Evolutionary conservation across 2,329 filamentous ascomycete genomes (phyloP), one percentile per base, ranked within the genome.

Genomic region (Colletotrichum shisoi): DNA sequence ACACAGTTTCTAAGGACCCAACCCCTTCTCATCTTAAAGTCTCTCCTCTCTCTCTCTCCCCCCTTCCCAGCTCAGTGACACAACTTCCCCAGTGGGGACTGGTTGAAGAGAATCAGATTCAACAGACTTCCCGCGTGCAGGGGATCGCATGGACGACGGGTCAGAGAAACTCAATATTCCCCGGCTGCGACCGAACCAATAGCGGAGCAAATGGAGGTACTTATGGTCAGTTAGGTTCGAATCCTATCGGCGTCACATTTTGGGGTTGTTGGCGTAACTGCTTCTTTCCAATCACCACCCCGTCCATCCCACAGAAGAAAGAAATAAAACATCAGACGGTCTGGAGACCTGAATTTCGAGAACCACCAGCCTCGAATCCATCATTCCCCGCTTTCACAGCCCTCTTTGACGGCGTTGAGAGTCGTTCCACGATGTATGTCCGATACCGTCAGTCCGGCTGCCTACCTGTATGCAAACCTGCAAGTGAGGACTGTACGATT

Each of bases 301-400:
- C 42, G n/a, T 44, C 40, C 56, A 48, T 59, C 51, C 13, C 31
- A 37, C 24, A 57, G 7, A 13, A 34, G 31, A 34, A 34, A 34
- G 31, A 34, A 34, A 7, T 8, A n/a, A 68, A 45, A 57, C 48
- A 60, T 60, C 61, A 51, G 65, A 68, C 49, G 49, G 49, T 31
- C 61, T 67, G 46, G 24, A 24, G 56, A 56, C n/a, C 51, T 67
- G 48, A 12, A 57, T 62, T 57, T n/a, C 40, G 54, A 62, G 24
- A 65, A 49, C 40, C 44, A 40, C 61, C 54, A 31, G 46, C 17
- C 27, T 13, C 40, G 21, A 42, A n/a, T 44, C 21, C 34, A 34
- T 8, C 31, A 34, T 49, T 19, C 63, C 53, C 46, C 60, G 24
- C 54, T 49, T 64, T 45, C 64, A 67, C 54, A 67, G 53, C 64